A percentile compares a stretch with the other conserved stretches of the same genome.
Evolutionary conservation across 2,329 filamentous ascomycete genomes (phyloP).

Genomic region (Fusarium robinianum): DNA sequence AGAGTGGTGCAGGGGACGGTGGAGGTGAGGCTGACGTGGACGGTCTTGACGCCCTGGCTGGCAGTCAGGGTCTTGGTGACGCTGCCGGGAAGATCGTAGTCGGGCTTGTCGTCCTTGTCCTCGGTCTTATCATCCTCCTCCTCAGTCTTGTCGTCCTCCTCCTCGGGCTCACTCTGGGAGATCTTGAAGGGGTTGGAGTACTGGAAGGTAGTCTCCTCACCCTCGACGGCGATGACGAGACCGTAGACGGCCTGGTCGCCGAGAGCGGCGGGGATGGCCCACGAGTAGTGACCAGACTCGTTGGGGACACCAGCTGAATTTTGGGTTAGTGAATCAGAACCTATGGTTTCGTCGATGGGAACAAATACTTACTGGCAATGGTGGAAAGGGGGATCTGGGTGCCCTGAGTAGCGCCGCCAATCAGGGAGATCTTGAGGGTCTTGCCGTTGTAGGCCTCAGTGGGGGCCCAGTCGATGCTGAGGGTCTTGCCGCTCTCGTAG

Average conservation of each 20-base stretch:
- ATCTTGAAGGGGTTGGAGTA: constrained; percentile 67
- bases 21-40: constrained; percentile 36
- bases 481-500: constrained; percentile 54
- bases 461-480: constrained; percentile 57
- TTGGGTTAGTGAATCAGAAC: background rate
- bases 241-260: constrained; percentile 58
- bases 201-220: constrained; percentile 57
- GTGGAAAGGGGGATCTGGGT: constrained; percentile 48
- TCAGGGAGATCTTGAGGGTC: constrained; percentile 57
- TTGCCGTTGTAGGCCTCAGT: constrained; percentile 48
- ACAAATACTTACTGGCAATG: constrained; percentile 56
- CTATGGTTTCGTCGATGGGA: no score
- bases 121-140: constrained; percentile 6
- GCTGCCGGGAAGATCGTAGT: constrained; percentile 32
- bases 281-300: constrained; percentile 51
- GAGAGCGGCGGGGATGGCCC: constrained; percentile 54
- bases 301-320: constrained; percentile 53
- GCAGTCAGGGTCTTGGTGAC: constrained; percentile 38
- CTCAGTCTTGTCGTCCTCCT: constrained; percentile 2
- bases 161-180: no score
- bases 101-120: constrained; percentile 29
- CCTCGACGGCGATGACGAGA: constrained; percentile 57
- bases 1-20: constrained; percentile 31
- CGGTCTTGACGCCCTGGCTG: constrained; percentile 39
- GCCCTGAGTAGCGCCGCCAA: constrained; percentile 54